Evolutionary conservation across 2,329 filamentous ascomycete genomes (phyloP).

Genomic region (Ploettnerulaceae sp.): DNA sequence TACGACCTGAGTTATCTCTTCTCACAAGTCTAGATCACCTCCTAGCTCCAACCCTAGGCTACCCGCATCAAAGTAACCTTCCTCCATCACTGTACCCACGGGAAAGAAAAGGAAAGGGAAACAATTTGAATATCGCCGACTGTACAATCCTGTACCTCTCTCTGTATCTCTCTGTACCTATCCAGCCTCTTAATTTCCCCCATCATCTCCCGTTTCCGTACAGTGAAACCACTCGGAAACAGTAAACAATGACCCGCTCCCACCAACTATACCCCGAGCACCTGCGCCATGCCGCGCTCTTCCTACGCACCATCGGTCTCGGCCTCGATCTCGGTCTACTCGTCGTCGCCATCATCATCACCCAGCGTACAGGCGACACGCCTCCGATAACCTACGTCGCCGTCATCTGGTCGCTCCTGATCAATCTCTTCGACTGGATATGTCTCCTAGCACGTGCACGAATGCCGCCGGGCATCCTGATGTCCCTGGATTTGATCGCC

Average conservation of each 20-base stretch:
- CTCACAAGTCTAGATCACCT: no score
- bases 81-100: no score
- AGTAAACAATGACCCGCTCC: background rate
- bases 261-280: constrained; percentile 11
- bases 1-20: no score
- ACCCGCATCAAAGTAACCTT: no score
- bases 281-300: constrained; percentile 5
- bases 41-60: no score
- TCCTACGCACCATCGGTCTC: constrained; percentile 6
- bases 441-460: constrained; percentile 1
- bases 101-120: no score
- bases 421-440: constrained; percentile 6
- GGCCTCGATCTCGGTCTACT: constrained; percentile 13
- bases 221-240: no score
- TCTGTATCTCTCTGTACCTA: no score
- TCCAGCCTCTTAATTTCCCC: no score
- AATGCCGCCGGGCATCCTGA: constrained; percentile 5
- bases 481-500: constrained; percentile 9
- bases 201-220: no score
- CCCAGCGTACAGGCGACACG: constrained; percentile 5
- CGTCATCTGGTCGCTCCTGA: constrained; percentile 8
- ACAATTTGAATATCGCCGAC: no score
- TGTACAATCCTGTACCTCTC: no score
- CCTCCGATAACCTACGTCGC: constrained; percentile 9
- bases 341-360: constrained; percentile 9